Conservation (phyloP, 1,284 basidiomycete species). For the Fomes fomentarius region DNA sequence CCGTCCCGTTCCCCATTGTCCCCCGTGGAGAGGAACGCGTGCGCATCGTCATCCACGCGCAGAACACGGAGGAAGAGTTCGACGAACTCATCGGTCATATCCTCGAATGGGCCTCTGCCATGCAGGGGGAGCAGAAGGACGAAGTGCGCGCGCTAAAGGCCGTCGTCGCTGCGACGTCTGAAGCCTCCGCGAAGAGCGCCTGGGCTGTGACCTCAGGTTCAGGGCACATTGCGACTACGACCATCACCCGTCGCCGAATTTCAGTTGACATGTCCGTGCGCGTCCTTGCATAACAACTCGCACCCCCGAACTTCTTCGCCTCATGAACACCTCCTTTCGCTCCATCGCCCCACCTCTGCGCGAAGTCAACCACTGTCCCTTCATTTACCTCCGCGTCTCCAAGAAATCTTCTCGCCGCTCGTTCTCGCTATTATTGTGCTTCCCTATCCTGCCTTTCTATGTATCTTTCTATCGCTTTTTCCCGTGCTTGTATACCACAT, state of each 20-base stretch:
- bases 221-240: neutral
- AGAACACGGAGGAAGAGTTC: constrained; percentile 65
- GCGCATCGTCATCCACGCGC: constrained; percentile 79
- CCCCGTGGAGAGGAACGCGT: constrained; percentile 78
- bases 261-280: neutral
- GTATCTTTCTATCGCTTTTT: no score
- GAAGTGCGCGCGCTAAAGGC: neutral
- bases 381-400: no score
- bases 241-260: neutral
- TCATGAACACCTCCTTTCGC: no score
- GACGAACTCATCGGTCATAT: constrained; percentile 32
- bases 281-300: neutral
- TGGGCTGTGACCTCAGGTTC: no score
- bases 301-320: no score
- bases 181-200: no score
- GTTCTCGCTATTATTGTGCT: no score
- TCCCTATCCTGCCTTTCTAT: no score
- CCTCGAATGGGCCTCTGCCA: constrained; percentile 32
- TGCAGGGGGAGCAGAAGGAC: neutral
- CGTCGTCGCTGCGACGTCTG: neutral
- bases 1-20: constrained; percentile 82
- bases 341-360: no score
- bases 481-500: no score
- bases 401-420: no score
- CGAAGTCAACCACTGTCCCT: no score